Conservation (phyloP, 345 rosid genomes). For the Crucihimalaya himalaica region DNA sequence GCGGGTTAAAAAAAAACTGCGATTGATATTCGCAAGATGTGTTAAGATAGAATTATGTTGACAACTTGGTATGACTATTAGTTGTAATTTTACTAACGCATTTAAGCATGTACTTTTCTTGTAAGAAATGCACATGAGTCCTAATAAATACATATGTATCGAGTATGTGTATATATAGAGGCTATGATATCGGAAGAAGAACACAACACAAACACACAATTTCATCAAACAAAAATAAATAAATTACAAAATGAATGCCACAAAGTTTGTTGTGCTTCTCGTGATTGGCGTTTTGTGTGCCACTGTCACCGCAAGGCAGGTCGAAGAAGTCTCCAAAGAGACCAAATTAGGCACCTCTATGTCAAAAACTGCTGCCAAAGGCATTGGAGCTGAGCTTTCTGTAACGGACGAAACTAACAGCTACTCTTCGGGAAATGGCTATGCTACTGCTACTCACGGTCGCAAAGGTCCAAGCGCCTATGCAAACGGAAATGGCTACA, state of each 20-base stretch:
- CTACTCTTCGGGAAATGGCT: accelerated
- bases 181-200: neutral
- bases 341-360: neutral
- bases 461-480: neutral
- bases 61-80: slow-evolving; percentile 9
- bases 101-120: neutral
- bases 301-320: slow-evolving; percentile 16
- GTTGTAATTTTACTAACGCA: slow-evolving; percentile 13
- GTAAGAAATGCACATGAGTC: neutral
- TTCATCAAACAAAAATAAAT: neutral
- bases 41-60: neutral
- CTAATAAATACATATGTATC: neutral
- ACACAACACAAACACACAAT: slow-evolving; percentile 1
- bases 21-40: neutral
- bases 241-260: neutral
- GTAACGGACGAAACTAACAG: accelerated
- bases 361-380: neutral
- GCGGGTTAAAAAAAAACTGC: neutral
- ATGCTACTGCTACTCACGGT: accelerated
- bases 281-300: slow-evolving; percentile 2
- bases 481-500: neutral
- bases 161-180: neutral
- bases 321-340: neutral
- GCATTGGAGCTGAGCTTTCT: neutral
- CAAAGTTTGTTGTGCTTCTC: slow-evolving; percentile 5